Percentiles rank a stretch among this genome's conserved stretches.
Conservation (phyloP, 2,329 filamentous ascomycete species). For the Bipolaris zeicola region DNA sequence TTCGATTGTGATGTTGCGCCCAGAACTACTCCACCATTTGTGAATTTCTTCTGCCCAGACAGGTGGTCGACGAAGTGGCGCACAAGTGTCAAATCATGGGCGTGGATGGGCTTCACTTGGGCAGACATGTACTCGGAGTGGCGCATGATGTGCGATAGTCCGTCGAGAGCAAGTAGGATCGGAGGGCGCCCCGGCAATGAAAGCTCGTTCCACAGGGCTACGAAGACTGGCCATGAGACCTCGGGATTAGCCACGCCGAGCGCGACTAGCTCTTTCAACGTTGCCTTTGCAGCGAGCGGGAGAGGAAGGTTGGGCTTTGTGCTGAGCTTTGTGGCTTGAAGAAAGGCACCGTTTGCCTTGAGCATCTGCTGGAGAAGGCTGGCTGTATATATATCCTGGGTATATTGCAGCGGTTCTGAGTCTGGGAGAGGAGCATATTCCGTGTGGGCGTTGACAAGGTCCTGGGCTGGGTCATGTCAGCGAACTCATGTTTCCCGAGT, state of each 20-base stretch:
- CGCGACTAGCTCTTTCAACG: conserved; percentile 70
- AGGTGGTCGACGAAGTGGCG: conserved; percentile 76
- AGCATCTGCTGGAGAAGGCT: conserved; percentile 74
- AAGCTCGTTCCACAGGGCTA: conserved; percentile 82
- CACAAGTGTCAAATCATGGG: conserved; percentile 80
- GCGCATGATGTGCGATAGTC: conserved; percentile 80
- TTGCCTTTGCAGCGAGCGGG: conserved; percentile 62
- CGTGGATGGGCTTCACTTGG: conserved; percentile 76
- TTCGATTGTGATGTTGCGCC: conserved; percentile 78
- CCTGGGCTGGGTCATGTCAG: conserved; percentile 66
- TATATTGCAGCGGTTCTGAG: conserved; percentile 63
- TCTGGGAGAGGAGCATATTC: conserved; percentile 75
- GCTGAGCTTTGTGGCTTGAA: conserved; percentile 60
- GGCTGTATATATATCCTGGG: conserved; percentile 78
- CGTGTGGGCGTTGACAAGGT: conserved; percentile 78
- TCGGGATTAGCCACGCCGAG: conserved; percentile 75
- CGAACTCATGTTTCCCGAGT: not conserved
- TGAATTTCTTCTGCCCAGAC: conserved; percentile 51
- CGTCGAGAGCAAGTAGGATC: conserved; percentile 78
- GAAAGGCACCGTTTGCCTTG: conserved; percentile 71
- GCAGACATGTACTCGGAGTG: conserved; percentile 75
- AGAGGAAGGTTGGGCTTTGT: conserved; percentile 64
- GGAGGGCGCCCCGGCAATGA: conserved; percentile 62
- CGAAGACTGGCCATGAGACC: conserved; percentile 78
- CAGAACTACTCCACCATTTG: conserved; percentile 80